Conservation (phyloP, 176 grass and related monocot genomes). For the Dendrocalamus sinicus region DNA sequence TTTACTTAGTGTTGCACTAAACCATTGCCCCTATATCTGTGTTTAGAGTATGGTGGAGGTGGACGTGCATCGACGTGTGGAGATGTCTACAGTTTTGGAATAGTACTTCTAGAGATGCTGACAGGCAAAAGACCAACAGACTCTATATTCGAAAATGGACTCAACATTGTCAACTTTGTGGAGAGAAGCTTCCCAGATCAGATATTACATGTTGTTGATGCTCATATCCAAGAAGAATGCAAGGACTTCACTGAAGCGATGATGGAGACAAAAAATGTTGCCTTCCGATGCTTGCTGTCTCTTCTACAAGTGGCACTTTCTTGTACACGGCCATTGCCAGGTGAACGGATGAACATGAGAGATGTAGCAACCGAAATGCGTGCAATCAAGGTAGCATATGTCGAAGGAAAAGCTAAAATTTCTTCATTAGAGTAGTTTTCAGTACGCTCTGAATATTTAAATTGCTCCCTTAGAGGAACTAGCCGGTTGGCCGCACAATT, state of each 20-base stretch:
- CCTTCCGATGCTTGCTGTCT: background rate
- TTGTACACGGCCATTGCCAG: background rate
- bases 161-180: background rate
- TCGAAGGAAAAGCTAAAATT: background rate
- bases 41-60: background rate
- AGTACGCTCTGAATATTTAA: no score
- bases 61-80: background rate
- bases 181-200: background rate
- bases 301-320: slow-evolving; percentile 6
- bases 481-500: no score
- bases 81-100: background rate
- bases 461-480: no score
- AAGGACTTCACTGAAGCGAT: background rate
- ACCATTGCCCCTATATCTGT: no score
- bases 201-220: background rate
- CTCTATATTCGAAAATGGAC: background rate
- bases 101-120: background rate
- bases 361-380: background rate
- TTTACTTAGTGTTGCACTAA: no score
- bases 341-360: background rate
- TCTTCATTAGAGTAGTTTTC: no score
- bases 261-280: background rate
- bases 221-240: background rate
- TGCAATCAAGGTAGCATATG: background rate
- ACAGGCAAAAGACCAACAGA: background rate